phyloP scores from a whole-genome alignment of 2,329 filamentous ascomycete genomes.

The Lasiodiplodia sp. region DNA sequence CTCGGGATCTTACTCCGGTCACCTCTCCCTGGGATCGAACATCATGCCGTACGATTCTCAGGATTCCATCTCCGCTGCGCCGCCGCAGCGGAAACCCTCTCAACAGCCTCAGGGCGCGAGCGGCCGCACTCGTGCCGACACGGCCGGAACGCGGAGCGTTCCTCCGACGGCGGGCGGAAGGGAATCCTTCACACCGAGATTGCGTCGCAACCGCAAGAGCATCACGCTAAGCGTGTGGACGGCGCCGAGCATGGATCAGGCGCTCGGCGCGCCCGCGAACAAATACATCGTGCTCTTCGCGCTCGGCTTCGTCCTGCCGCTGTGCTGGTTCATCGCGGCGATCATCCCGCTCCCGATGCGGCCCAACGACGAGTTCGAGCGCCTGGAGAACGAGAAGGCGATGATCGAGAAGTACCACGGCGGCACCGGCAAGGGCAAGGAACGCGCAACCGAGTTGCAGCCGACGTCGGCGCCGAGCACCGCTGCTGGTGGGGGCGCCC shows the following conservation, averaged over 20 bases:
- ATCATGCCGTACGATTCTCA: slow-evolving; percentile 16
- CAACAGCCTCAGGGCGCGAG: neutral
- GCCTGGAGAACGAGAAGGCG: slow-evolving; percentile 1
- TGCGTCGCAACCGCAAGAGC: slow-evolving; percentile 25
- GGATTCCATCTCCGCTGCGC: neutral
- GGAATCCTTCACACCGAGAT: slow-evolving; percentile 13
- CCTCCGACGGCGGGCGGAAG: slow-evolving; percentile 13
- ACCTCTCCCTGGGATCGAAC: slow-evolving; percentile 5
- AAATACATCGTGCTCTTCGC: slow-evolving; percentile 25
- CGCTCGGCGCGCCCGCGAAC: slow-evolving; percentile 24
- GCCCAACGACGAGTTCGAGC: slow-evolving; percentile 14
- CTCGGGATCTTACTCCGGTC: slow-evolving; percentile 2
- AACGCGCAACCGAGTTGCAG: slow-evolving; percentile 9
- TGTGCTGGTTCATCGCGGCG: slow-evolving; percentile 27
- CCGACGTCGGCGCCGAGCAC: neutral
- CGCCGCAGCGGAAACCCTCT: slow-evolving; percentile 1
- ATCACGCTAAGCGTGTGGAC: slow-evolving; percentile 28
- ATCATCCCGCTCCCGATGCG: slow-evolving; percentile 17
- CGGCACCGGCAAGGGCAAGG: neutral
- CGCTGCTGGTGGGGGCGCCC: neutral
- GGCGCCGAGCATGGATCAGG: slow-evolving; percentile 15
- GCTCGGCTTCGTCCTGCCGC: slow-evolving; percentile 27
- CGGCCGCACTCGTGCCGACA: slow-evolving; percentile 1
- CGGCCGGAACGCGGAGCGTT: slow-evolving; percentile 14
- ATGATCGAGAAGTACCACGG: slow-evolving; percentile 10